Base-by-base conservation (phyloP, 495 filamentous ascomycete genomes). In the Thermothielavioides terrestris region DNA sequence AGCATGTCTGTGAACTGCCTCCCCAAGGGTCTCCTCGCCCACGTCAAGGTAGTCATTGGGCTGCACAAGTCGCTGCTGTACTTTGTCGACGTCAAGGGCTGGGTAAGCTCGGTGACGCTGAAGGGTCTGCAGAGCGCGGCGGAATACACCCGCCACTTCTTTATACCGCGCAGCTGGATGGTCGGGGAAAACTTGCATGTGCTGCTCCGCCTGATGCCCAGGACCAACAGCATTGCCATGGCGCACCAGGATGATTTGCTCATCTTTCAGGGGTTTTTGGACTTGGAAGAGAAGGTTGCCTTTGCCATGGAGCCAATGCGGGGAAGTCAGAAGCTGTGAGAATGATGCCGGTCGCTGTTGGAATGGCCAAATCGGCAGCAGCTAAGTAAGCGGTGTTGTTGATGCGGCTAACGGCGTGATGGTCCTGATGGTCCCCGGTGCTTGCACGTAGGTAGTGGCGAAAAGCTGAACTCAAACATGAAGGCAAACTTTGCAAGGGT, bases 231-330 rank as follows among this genome's bases (percentile, higher is more conserved):
- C n/a, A n/a, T n/a, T n/a, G n/a, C n/a, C n/a, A n/a, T n/a, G 25
- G 32, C 45, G 32, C 25, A 20, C 5, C 22, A 22, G 7, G 31
- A 25, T 12, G 12, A 34, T 4, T 20, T 58, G 30, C 22, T 58
- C 6, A 20, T 54, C 27, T 47, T 58, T 17, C 46, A 58, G 6
- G 50, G 52, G 26, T 58, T 51, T 32, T 23, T 55, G 37, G 55
- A 58, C 26, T 44, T 55, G 28, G 47, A 54, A 12, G 55, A 58
- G 42, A 58, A 34, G 31, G 45, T 48, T n/a, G n/a, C n/a, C n/a
- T n/a, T n/a, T n/a, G n/a, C n/a, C n/a, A n/a, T n/a, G n/a, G n/a
- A n/a, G n/a, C n/a, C n/a, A n/a, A n/a, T n/a, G n/a, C n/a, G n/a
- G n/a, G n/a, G n/a, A n/a, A n/a, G n/a, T n/a, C n/a, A n/a, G n/a